Evolutionary conservation across 2,329 filamentous ascomycete species (phyloP), one percentile per base, ranked within the genome.

Genomic region (Corynespora cassiicola): DNA sequence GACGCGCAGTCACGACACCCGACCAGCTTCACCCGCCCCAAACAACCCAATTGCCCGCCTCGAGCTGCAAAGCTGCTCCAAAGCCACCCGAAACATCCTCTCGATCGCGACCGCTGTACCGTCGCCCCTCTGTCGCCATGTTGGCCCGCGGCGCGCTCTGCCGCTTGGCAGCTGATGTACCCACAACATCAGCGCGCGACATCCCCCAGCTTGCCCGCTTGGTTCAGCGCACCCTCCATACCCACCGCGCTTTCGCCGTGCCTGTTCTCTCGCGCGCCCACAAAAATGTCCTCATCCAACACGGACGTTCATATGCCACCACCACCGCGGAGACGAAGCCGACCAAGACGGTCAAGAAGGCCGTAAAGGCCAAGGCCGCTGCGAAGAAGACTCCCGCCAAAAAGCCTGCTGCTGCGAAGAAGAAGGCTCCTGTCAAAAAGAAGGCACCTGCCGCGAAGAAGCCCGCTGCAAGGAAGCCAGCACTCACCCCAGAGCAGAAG

Each of bases 221-320:
- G 40, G 43, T 66, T 39, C 58, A 57, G 27, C 52, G 52, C 45
- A 46, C 27, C 36, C 43, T 58, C 16, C 31, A 52, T 34, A 38
- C 47, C 32, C 58, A 46, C 56, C 57, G 54, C 54, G 55, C 46
- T 42, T 34, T 47, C 25, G 29, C 50, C 27, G 30, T 39, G 9
- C 39, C 43, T 36, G 57, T 53, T 39, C 35, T 63, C 27, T 54
- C 58, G 16, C 56, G 51, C 47, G 55, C 52, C 35, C 52, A 50
- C 41, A 53, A 47, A n/a, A 38, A 48, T 16, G 51, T 49, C 2
- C 34, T 59, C 25, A 27, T 42, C 29, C 24, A 53, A 16, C 29
- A 38, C 18, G 56, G 51, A 34, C 65, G 65, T 36, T 52, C 54
- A 9, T 69, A 68, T 57, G 65, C 62, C n/a, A 68, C 65, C 17